Evolutionary conservation across 2,329 filamentous ascomycete species (phyloP).

Genomic region (Colletotrichum liaoningense): DNA sequence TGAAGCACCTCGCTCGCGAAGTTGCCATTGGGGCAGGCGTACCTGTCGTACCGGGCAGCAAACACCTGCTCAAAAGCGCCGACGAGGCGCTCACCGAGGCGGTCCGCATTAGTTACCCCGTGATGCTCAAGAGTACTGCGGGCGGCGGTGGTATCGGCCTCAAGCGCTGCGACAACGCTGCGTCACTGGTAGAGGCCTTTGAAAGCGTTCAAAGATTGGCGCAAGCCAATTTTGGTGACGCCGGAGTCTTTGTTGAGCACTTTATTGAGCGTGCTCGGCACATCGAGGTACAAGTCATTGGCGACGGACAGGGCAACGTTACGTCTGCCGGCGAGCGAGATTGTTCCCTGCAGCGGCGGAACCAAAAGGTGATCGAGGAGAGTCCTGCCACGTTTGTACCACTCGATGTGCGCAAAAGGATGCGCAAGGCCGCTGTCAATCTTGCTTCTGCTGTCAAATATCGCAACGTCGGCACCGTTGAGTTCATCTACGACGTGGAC

Average conservation of each 20-base stretch:
- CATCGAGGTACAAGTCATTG: slow-evolving; percentile 63
- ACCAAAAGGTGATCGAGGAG: slow-evolving; percentile 65
- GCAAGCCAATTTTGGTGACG: slow-evolving; percentile 54
- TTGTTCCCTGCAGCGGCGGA: slow-evolving; percentile 61
- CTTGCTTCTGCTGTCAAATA: slow-evolving; percentile 52
- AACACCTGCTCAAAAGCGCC: slow-evolving; percentile 40
- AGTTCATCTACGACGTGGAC: slow-evolving; percentile 56
- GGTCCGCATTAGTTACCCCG: slow-evolving; percentile 47
- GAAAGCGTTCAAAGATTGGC: slow-evolving; percentile 52
- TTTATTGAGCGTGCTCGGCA: slow-evolving; percentile 55
- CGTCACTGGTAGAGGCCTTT: slow-evolving; percentile 46
- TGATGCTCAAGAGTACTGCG: slow-evolving; percentile 61
- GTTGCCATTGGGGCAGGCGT: slow-evolving; percentile 46
- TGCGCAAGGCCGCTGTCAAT: slow-evolving; percentile 50
- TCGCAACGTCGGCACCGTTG: slow-evolving; percentile 56
- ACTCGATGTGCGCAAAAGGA: slow-evolving; percentile 42
- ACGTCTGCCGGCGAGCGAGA: slow-evolving; percentile 58
- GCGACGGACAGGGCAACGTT: slow-evolving; percentile 55
- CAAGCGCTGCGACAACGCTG: slow-evolving; percentile 46
- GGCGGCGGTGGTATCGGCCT: slow-evolving; percentile 60
- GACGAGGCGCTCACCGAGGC: slow-evolving; percentile 44
- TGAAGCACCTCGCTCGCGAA: slow-evolving; percentile 51
- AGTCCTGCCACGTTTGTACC: slow-evolving; percentile 51
- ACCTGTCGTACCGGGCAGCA: slow-evolving; percentile 48
- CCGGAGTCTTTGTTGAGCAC: slow-evolving; percentile 54